A percentile compares a stretch with the other conserved stretches of the same genome.
These are phyloP conservation scores for Perkinsus chesapeaki DNA, from an alignment of 169 alveolate genomes.

Conservation along the genomic window DNA sequence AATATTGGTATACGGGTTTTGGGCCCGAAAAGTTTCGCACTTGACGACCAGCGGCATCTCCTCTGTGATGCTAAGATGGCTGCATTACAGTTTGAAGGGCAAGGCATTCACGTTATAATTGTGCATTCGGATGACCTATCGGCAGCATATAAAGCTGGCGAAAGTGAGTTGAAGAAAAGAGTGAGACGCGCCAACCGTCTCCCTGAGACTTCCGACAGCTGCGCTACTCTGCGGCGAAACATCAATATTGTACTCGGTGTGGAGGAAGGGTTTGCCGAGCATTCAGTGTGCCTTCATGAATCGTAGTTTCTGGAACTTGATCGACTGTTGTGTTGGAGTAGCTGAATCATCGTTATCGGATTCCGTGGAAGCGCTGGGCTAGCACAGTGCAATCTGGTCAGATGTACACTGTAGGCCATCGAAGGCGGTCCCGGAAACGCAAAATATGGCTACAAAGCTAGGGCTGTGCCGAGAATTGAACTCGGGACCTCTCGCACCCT, in stretches of 20 bases:
- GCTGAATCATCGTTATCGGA: too few relatives aligned
- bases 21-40: neutral
- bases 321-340: neutral
- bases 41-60: neutral
- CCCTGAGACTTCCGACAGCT: neutral
- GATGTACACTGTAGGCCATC: neutral
- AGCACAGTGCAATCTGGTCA: neutral
- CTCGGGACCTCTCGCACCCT: conserved; percentile 99
- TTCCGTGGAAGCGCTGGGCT: neutral
- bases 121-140: neutral
- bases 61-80: neutral
- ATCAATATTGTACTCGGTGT: neutral
- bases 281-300: neutral
- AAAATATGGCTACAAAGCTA: too few relatives aligned
- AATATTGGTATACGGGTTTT: neutral
- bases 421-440: too few relatives aligned
- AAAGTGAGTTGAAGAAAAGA: neutral
- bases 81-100: neutral
- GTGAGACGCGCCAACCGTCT: neutral
- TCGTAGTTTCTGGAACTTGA: neutral
- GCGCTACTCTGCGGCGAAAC: neutral
- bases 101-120: neutral
- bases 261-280: neutral
- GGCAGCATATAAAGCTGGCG: neutral
- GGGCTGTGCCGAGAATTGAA: conserved; percentile 96